Base-by-base conservation (phyloP, 2,329 filamentous ascomycete species). In the Trichoderma sp. region DNA sequence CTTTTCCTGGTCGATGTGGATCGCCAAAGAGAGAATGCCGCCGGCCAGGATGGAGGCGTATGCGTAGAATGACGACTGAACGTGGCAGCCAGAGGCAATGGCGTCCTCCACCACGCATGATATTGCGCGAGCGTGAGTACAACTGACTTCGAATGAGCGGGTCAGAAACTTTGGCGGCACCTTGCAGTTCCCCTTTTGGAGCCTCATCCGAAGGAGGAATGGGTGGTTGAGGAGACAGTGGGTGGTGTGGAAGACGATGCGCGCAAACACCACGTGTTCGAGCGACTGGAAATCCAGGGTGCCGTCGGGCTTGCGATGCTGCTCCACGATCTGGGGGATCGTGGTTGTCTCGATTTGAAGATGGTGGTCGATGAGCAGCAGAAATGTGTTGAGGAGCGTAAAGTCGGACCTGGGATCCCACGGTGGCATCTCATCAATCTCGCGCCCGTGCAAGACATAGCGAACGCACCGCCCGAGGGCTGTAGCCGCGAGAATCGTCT, bases 361-460 rank as follows among this genome's bases (percentile, higher is more conserved):
- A n/a, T 63, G 60, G 26, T 63, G 60, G 3, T 63, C 60, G 19
- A 63, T 63, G 41, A 63, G 39, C 12, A 63, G 60, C 4, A 63
- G 15, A 5, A 63, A 63, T 41, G 60, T 63, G 47, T 63, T 63
- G 21, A 63, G 41, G 19, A 63, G n/a, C 24, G 60, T 63, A 19
- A 63, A 63, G 17, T 63, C 60, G 28, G 60, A 63, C 50, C 60
- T 54, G n/a, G 60, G 60, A 47, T 63, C 60, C 60, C 60, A 63
- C 1, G 60, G 60, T 6, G 60, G 60, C 60, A 63, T 63, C 28
- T 63, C 60, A 26, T 63, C 60, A 10, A 55, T 55, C 50, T 63
- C 60, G 17, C 60, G 60, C 21, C 60, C 60, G 14, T 63, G 60
- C 2, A 63, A 17, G 48, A 63, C 60, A 39, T 63, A 63, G n/a